A percentile compares a stretch with the other conserved stretches of the same genome.
phyloP scores from a whole-genome alignment of 257 asterid genomes.

The Capsicum rhomboideum region DNA sequence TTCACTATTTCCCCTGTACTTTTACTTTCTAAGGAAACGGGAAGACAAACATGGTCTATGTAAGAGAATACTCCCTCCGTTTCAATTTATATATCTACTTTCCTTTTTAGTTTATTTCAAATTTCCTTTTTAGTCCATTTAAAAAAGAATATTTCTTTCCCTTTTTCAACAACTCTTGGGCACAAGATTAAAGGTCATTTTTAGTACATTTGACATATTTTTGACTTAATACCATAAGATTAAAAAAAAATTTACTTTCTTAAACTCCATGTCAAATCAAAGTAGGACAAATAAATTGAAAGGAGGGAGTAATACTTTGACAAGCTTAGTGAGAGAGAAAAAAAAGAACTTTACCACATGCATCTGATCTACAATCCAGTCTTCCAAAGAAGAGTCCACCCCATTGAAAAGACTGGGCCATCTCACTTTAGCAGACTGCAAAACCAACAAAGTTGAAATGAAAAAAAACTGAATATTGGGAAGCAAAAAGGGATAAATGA shows the following conservation, averaged over 20 bases:
- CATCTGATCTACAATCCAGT: slow-evolving; percentile 96
- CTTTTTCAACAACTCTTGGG: too few relatives aligned
- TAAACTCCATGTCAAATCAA: too few relatives aligned
- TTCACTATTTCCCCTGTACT: neutral
- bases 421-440: slow-evolving; percentile 86
- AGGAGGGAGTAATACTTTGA: neutral
- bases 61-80: neutral
- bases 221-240: too few relatives aligned
- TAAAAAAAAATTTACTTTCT: too few relatives aligned
- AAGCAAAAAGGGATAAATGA: neutral
- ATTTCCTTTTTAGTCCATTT: too few relatives aligned
- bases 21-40: neutral
- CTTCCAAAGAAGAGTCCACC: slow-evolving; percentile 63
- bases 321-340: neutral
- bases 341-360: slow-evolving; percentile 32
- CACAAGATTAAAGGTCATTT: too few relatives aligned
- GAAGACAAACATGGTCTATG: neutral
- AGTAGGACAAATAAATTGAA: too few relatives aligned
- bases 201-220: too few relatives aligned
- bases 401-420: slow-evolving; percentile 75
- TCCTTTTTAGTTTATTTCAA: neutral
- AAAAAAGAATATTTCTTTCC: too few relatives aligned
- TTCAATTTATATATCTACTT: neutral
- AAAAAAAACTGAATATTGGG: neutral
- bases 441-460: neutral